Evolutionary conservation across 140 eudicot genomes (phyloP), one percentile per base, ranked within the genome.

Genomic region (Flaveria floridana): DNA sequence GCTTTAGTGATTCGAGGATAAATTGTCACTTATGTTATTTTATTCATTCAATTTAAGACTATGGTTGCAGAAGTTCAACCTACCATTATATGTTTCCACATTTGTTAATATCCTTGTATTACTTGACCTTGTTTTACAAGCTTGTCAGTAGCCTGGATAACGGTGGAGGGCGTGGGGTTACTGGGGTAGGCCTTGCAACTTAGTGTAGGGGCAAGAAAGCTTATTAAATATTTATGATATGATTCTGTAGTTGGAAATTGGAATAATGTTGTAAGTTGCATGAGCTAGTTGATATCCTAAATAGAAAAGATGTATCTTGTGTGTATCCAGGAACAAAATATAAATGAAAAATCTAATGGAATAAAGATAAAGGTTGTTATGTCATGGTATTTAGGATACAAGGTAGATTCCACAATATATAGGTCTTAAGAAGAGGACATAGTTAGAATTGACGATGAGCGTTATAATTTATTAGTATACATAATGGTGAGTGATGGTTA

Each of bases 311-410:
- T 57, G 68, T 47, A 6, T 39, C 55, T 37, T 72, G 46, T 25
- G 39, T 59, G 61, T 61, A 59, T 23, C 25, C 10, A 15, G n/a
- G 20, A 73, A 73, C 70, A 59, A 25, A 42, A 19, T 34, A 72
- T 20, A 16, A 57, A 58, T 74, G 69, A 62, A 62, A 74, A 12
- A 9, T n/a, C 37, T 42, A 44, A 37, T 52, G 51, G 66, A 55
- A 18, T 16, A 52, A 28, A 18, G 65, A 34, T 18, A 41, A 72
- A 34, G 67, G 21, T 39, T 34, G 9, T 56, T 72, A 55, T 48
- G 68, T 57, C 50, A 61, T 73, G 25, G 59, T 19, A 16, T 74
- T 74, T 74, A 59, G 70, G 67, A 73, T 41, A 41, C 61, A 14
- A 30, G 41, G 8, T 61, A 72, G 16, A 41, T 25, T 73, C 68